Evolutionary conservation across 306 rosid genomes (phyloP).

Genomic region (Echinosophora koreensis): DNA sequence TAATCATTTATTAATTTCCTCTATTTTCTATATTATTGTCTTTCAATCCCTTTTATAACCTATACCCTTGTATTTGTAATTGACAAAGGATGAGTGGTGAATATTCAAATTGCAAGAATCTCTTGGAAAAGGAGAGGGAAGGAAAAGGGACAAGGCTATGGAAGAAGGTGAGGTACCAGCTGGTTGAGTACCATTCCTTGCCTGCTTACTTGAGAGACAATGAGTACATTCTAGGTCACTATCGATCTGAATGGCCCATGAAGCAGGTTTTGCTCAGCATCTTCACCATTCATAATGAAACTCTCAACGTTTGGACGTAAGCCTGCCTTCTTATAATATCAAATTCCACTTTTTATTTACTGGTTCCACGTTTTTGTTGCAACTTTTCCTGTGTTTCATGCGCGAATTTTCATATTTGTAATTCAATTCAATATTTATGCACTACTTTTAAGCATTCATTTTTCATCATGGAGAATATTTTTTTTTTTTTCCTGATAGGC

Average conservation of each 20-base stretch:
- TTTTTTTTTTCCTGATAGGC: no score
- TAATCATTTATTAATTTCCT: background rate
- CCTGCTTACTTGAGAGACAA: conserved; percentile 91
- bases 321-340: conserved; percentile 42
- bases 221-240: conserved; percentile 82
- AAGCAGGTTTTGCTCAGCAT: conserved; percentile 86
- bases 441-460: background rate
- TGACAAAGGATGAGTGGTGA: conserved; percentile 42
- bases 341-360: background rate
- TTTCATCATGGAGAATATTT: background rate
- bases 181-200: conserved; percentile 86
- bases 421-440: background rate
- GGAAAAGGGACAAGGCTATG: conserved; percentile 80
- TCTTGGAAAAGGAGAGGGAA: conserved; percentile 49
- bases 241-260: conserved; percentile 92
- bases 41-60: background rate
- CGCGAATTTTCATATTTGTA: background rate
- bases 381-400: background rate
- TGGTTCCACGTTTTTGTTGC: no score
- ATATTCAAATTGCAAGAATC: conserved; percentile 42
- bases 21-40: no score
- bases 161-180: conserved; percentile 94
- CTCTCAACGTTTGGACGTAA: conserved; percentile 99
- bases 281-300: conserved; percentile 91
- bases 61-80: background rate